Evolutionary conservation across 805 yeast species (phyloP), one percentile per base, ranked within the genome.

Genomic region (Ogataea sp.): DNA sequence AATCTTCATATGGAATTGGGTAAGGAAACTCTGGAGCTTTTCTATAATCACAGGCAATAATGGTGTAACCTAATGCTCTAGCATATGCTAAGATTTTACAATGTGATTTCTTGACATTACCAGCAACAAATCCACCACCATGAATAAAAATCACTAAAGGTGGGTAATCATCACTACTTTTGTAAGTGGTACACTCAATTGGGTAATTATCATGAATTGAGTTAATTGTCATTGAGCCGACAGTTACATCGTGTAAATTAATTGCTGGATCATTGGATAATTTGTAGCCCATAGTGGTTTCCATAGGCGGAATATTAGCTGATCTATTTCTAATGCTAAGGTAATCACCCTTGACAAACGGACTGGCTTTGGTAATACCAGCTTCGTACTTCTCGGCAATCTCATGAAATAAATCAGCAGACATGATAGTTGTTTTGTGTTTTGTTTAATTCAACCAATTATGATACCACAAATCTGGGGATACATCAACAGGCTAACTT

Each of bases 11-110:
- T 33, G 68, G 59, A 9, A 74, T 71, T 3, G 78, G 78, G 49
- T 56, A 72, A 18, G 70, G 70, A 46, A 55, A 45, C 48, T 71
- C 74, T 3, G 78, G 78, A 0, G 75, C 75, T 39, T 70, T 51
- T 31, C 77, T 44, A 51, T 72, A 72, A 49, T 71, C 75, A n/a
- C 71, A 69, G 7, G 65, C 55, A 10, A 72, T 53, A 13, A 69
- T 21, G 17, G 25, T 32, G 11, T 32, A 32, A 6, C 35, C 35
- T 6, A 26, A 20, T n/a, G 27, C 25, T n/a, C n/a, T 17, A 13
- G 35, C 29, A 20, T 35, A 35, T 21, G 31, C 11, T 20, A 35
- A 17, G 6, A 35, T 3, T 26, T 35, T 35, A 24, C 25, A 26
- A 20, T 35, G 32, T 6, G 14, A 13, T 25, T 24, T 35, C 14